Evolutionary conservation across 305 asterid species (phyloP), one percentile per base, ranked within the genome.

Genomic region (Withania somnifera): DNA sequence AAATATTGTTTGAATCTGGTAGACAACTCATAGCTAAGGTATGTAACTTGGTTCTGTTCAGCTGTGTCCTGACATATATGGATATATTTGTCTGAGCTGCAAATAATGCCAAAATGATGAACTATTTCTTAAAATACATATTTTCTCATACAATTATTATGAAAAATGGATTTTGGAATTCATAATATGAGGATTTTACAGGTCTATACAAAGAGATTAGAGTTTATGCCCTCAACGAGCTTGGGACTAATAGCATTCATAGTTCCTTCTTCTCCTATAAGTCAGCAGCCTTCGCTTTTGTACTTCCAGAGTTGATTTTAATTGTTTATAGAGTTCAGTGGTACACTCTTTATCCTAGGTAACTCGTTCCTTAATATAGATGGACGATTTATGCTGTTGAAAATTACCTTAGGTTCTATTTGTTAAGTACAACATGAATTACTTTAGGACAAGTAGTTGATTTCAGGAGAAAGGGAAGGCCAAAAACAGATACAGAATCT

Each of bases 1-100:
- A 94, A 89, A 92, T 94, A 54, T 87, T 94, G 82, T 89, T 93
- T 15, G 97, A 94, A 84, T 93, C 98, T 77, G 91, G 83, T 69
- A 90, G 94, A 63, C 90, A 93, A 84, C 83, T 94, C 69, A 19
- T 91, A 67, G 84, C 93, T 15, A 88, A 91, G 98, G 97, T 93
- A 90, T 54, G 73, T 61, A 26, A 71, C 66, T 57, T 42, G 78
- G 36, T 69, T 42, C 54, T 67, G 7, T 10, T 67, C 30, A 67
- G 4, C 53, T 19, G 19, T 68, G 30, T 38, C 28, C 1, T 20
- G 77, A 68, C 7, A 38, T 38, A 38, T 30, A 28, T 26, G 40
- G 20, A 61, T 61, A 11, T 26, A 11, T 22, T 6, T 58, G 34
- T 24, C n/a, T 28, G n/a, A 61, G 40, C 13, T 61, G 2, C 32